Evolutionary conservation across 495 filamentous ascomycete species (phyloP).

Genomic region (Staphylotrichum longicolle): DNA sequence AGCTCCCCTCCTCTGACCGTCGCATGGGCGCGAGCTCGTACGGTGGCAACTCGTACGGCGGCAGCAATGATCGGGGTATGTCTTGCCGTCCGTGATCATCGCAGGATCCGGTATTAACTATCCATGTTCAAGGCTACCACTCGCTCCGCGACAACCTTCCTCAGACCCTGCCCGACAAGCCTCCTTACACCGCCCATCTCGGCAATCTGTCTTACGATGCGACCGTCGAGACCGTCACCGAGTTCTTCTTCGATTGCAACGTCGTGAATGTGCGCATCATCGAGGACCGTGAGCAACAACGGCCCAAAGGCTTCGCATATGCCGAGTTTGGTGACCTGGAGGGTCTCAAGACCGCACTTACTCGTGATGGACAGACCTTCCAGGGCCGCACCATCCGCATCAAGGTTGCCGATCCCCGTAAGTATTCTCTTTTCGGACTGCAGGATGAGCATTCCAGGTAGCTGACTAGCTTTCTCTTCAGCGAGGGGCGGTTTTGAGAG

Average conservation of each 20-base stretch:
- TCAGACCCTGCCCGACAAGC: slow-evolving; percentile 71
- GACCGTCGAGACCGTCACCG: slow-evolving; percentile 71
- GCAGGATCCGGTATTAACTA: not conserved
- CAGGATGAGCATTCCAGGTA: slow-evolving; percentile 3
- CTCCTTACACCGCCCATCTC: slow-evolving; percentile 91
- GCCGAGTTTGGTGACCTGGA: slow-evolving; percentile 88
- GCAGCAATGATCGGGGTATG: slow-evolving; percentile 36
- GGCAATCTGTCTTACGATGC: slow-evolving; percentile 96
- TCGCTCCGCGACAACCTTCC: slow-evolving; percentile 75
- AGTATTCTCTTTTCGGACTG: slow-evolving; percentile 14
- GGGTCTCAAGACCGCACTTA: slow-evolving; percentile 86
- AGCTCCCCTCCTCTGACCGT: slow-evolving; percentile 45
- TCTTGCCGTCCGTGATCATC: not conserved
- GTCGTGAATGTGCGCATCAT: slow-evolving; percentile 91
- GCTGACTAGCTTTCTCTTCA: slow-evolving; percentile 41
- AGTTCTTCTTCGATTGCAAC: slow-evolving; percentile 80
- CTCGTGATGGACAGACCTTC: slow-evolving; percentile 72
- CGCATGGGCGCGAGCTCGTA: slow-evolving; percentile 32
- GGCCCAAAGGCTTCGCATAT: slow-evolving; percentile 97
- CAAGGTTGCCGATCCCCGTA: slow-evolving; percentile 56
- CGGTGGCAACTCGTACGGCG: slow-evolving; percentile 19
- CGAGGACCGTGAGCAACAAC: slow-evolving; percentile 85
- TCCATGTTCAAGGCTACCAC: slow-evolving; percentile 50
- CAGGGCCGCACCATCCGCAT: slow-evolving; percentile 84
- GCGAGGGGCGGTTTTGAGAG: slow-evolving; percentile 62